A percentile compares a stretch with the other conserved stretches of the same genome.
Conservation (phyloP, 352 stramenopile genomes). For the Pythium aphanidermatum region DNA sequence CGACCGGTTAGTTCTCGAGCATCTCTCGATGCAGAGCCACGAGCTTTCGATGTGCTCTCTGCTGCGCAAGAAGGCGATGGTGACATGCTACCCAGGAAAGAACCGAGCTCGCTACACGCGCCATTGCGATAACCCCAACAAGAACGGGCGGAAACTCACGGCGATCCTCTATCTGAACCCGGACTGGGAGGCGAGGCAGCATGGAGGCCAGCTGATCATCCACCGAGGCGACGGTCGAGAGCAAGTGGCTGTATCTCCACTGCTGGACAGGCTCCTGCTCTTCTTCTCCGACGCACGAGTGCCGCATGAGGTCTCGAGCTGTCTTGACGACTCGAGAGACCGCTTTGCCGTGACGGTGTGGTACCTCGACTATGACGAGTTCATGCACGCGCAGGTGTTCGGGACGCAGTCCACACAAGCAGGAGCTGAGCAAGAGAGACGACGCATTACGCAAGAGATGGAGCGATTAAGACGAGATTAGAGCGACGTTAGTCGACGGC, state of each 20-base stretch:
- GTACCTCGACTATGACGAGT: slow-evolving; percentile 57
- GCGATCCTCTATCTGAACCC: slow-evolving; percentile 50
- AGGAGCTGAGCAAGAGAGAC: slow-evolving; percentile 4
- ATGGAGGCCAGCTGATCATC: slow-evolving; percentile 32
- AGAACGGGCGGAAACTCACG: slow-evolving; percentile 41
- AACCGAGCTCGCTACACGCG: slow-evolving; percentile 31
- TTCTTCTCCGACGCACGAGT: slow-evolving; percentile 44
- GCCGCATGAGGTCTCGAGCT: slow-evolving; percentile 37
- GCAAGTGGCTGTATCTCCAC: not conserved
- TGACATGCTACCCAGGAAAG: slow-evolving; percentile 40
- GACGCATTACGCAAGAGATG: slow-evolving; percentile 15
- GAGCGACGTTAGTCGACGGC: too few species aligned
- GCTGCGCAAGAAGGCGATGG: slow-evolving; percentile 43
- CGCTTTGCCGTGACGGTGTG: slow-evolving; percentile 55
- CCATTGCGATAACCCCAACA: slow-evolving; percentile 50
- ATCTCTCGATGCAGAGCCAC: slow-evolving; percentile 12
- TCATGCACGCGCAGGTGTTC: slow-evolving; percentile 37
- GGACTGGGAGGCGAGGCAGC: slow-evolving; percentile 14
- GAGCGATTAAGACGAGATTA: not conserved
- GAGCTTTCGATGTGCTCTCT: slow-evolving; percentile 23
- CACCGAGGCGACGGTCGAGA: slow-evolving; percentile 8
- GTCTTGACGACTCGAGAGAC: slow-evolving; percentile 2
- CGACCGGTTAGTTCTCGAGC: slow-evolving; percentile 32
- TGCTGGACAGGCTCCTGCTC: slow-evolving; percentile 29
- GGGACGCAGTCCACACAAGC: not conserved